Evolutionary conservation across 1,284 basidiomycete species (phyloP), one percentile per base, ranked within the genome.

Genomic region (Ganoderma multipileum): DNA sequence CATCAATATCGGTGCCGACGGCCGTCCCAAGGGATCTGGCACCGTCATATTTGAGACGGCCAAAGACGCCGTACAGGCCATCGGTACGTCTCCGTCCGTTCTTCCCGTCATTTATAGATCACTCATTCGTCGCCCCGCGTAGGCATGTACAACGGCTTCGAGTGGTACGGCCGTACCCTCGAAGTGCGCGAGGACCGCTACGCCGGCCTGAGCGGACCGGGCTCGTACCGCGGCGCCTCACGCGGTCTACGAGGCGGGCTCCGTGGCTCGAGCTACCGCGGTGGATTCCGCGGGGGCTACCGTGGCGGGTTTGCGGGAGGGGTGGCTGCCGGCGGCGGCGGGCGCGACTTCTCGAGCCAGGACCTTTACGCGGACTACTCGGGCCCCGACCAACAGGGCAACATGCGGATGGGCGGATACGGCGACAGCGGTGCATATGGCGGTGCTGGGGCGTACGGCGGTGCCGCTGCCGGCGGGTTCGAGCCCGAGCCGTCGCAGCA

Each of bases 141-240:
- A 96, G 95, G 83, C 75, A 96, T 97, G 94, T 97, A 95, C 81
- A 92, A 97, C 72, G 95, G 95, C 38, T 97, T 93, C 76, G 95
- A 97, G 71, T 97, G 95, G 94, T 96, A 96, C 78, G 95, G 95
- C 20, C 93, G 93, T 65, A 89, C 91, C 0, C 89, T 98, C 30
- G 96, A 98, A 84, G 96, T 98, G 50, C 92, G 95, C 73, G 95
- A 97, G 86, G 96, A 98, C 80, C 95, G 95, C 60, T 97, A 94
- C 76, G 95, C 95, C 2, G 93, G 92, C 11, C 86, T 94, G 11
- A 89, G 91, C 33, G 90, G 89, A 2, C 84, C 89, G 20, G 88
- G 89, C 60, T 84, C 86, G 2, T 88, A 85, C 84, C 87, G 91
- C 52, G 52, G 52, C 52, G 30, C 26, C 28, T 79, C 83, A 59